Conservation (phyloP, 1,139 yeast species). For the Yamadazyma epiphylla region DNA sequence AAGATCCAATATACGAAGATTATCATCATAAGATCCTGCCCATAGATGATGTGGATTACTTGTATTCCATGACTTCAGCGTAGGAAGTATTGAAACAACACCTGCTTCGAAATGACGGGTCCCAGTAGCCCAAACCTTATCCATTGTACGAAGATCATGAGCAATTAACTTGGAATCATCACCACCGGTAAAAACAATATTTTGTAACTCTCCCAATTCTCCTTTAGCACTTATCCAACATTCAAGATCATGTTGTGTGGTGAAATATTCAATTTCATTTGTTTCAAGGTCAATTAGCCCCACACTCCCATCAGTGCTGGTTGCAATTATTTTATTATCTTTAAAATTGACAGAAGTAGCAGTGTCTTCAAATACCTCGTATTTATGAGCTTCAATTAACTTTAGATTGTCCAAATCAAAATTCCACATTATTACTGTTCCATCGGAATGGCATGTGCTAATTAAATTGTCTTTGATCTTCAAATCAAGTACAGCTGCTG, state of each 20-base stretch:
- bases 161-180: constrained; percentile 79
- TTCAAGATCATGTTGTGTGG: constrained; percentile 58
- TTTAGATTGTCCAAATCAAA: constrained; percentile 15
- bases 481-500: constrained; percentile 66
- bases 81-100: constrained; percentile 69
- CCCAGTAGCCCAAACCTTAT: constrained; percentile 51
- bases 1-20: constrained; percentile 64
- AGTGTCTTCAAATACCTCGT: constrained; percentile 12
- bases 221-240: constrained; percentile 91
- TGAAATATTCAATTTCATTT: constrained; percentile 13
- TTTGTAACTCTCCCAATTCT: constrained; percentile 43
- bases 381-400: constrained; percentile 5
- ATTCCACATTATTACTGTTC: constrained; percentile 65
- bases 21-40: constrained; percentile 94
- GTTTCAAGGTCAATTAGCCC: constrained; percentile 28
- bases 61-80: constrained; percentile 37
- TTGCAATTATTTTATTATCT: constrained; percentile 42
- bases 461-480: constrained; percentile 53
- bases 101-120: constrained; percentile 77
- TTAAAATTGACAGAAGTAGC: constrained; percentile 68
- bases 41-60: constrained; percentile 53
- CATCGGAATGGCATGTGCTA: constrained; percentile 77
- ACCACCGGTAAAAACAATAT: constrained; percentile 82
- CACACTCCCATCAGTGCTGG: constrained; percentile 58
- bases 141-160: constrained; percentile 58